Evolutionary conservation across 805 yeast species (phyloP), one percentile per base, ranked within the genome.

Genomic region (Priceomyces carsonii): DNA sequence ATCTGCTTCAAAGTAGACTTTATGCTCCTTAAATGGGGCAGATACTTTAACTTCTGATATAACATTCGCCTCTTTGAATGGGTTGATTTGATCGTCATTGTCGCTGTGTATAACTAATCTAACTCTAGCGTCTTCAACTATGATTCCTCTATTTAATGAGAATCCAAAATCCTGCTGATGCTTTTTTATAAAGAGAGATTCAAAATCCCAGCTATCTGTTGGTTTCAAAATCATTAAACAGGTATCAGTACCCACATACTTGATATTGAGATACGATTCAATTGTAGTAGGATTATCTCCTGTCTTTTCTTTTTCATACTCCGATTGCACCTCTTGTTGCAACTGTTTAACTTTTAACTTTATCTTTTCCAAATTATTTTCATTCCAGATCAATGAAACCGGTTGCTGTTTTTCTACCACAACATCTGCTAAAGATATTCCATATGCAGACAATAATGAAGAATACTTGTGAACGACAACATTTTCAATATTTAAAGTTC

Each of bases 181-280:
- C 27, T 30, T 26, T 14, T 30, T 26, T 15, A 36, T 31, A 24
- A 40, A 43, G 8, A 13, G 10, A 2, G 10, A 18, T 8, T 32
- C 31, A 23, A 29, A 32, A 21, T 36, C 43, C 26, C 26, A 27
- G 5, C 33, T 26, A 18, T 31, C 35, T 1, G 40, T 33, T 7
- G n/a, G n/a, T 30, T 57, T 54, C 25, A 50, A 51, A 12, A 82
- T 74, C 88, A 85, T 82, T 43, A 87, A 58, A n/a, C 80, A 76
- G 1, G 93, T 81, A 46, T 86, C 95, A n/a, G 93, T 80, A 8
- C 95, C 95, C 43, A 74, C 75, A 53, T 82, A 86, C 47, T 88
- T 70, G 63, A 85, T 59, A 52, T 86, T 86, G 44, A 86, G 59
- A 49, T 73, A 85, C 35, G 72, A 71, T 48, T 85, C 90, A n/a